Conservation (phyloP, 106 monocot genomes). For the Allium sativum region DNA sequence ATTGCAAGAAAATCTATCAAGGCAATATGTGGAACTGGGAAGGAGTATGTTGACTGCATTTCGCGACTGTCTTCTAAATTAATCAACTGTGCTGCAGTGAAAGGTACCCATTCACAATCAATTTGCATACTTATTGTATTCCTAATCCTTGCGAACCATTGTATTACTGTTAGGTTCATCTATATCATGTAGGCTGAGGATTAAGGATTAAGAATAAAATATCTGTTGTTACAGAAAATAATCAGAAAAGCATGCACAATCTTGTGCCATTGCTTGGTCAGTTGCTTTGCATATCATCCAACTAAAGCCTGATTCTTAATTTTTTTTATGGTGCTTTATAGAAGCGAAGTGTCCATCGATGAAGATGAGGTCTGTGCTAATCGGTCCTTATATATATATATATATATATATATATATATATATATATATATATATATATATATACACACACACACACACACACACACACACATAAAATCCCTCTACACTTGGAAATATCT, state of each 20-base stretch:
- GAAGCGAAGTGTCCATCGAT: slow-evolving; percentile 9
- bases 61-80: slow-evolving; percentile 47
- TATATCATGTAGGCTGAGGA: neutral
- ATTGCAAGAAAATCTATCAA: too few species aligned
- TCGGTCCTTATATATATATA: too few species aligned
- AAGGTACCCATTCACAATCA: slow-evolving; percentile 26
- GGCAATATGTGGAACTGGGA: too few species aligned
- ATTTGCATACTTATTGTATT: neutral
- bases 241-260: neutral
- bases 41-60: too few species aligned
- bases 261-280: neutral
- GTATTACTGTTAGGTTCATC: neutral
- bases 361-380: neutral
- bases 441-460: too few species aligned
- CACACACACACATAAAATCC: too few species aligned
- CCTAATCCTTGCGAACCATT: neutral
- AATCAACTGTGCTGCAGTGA: slow-evolving; percentile 29
- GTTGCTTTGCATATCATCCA: neutral
- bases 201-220: neutral
- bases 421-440: too few species aligned
- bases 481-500: too few species aligned
- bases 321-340: neutral
- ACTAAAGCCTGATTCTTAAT: neutral
- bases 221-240: neutral
- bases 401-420: too few species aligned